phyloP scores from a whole-genome alignment of 768 basidiomycete species.

The Xerocomus brunneocitrinus region DNA sequence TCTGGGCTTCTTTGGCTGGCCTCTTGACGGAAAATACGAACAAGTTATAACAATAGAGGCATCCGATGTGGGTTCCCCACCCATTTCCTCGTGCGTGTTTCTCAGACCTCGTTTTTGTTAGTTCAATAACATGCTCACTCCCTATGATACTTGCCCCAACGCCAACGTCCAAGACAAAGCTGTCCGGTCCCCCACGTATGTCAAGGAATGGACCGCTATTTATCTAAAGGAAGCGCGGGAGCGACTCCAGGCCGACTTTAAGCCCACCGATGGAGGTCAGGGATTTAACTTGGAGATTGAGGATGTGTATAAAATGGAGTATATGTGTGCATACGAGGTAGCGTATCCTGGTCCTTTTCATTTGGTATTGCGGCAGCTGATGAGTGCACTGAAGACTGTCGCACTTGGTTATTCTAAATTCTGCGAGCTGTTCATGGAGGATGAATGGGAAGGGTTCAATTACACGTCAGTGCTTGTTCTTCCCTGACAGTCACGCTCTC shows the following conservation, averaged over 20 bases:
- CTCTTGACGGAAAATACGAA: conserved; percentile 67
- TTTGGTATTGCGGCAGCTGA: neutral
- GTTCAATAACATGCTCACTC: conserved; percentile 84
- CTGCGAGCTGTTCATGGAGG: conserved; percentile 83
- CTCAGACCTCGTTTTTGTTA: conserved; percentile 18
- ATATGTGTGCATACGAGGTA: conserved; percentile 83
- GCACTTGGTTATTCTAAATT: conserved; percentile 89
- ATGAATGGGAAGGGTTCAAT: conserved; percentile 92
- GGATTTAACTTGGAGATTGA: conserved; percentile 62
- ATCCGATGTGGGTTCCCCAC: conserved; percentile 40
- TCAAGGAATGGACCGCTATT: conserved; percentile 59
- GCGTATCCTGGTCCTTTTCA: neutral
- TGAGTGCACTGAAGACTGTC: conserved; percentile 57
- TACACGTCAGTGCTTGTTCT: conserved; percentile 55
- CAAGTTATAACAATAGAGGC: conserved; percentile 74
- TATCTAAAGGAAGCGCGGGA: conserved; percentile 66
- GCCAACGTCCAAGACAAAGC: conserved; percentile 41
- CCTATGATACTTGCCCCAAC: conserved; percentile 81
- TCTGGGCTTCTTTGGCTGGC: conserved; percentile 74
- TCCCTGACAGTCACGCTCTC: neutral
- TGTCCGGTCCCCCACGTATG: conserved; percentile 54
- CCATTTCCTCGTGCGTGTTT: neutral
- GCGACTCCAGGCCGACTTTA: conserved; percentile 54
- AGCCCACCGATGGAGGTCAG: conserved; percentile 9
- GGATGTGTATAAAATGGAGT: conserved; percentile 75